Percentiles rank a stretch among this genome's conserved stretches.
These are phyloP conservation scores for Aspergillus homomorphus DNA, from an alignment of 495 filamentous ascomycete species.

Conservation along the genomic window DNA sequence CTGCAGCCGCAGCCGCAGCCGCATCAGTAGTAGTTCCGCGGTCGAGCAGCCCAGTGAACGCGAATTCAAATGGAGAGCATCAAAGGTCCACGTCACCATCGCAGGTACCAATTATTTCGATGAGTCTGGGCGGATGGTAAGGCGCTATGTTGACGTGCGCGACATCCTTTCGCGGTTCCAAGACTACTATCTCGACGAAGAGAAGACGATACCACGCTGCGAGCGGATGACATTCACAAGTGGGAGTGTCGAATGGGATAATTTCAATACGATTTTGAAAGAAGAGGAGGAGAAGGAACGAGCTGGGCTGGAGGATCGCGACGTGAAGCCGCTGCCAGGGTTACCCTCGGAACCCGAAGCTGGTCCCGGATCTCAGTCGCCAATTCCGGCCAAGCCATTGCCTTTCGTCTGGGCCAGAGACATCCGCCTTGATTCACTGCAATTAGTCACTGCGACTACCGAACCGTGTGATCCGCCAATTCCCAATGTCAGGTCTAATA, in stretches of 20 bases:
- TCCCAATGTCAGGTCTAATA: constrained; percentile 27
- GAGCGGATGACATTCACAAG: not conserved
- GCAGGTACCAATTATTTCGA: constrained; percentile 4
- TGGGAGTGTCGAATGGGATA: not conserved
- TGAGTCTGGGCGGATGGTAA: constrained; percentile 13
- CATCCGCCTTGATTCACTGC: constrained; percentile 58
- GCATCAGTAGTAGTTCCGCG: no score
- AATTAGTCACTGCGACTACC: constrained; percentile 77
- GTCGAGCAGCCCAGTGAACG: no score
- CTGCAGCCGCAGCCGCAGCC: no score
- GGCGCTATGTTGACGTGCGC: constrained; percentile 36
- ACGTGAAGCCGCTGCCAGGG: not conserved
- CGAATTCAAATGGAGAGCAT: no score
- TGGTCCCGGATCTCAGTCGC: no score
- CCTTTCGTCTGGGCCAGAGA: constrained; percentile 60
- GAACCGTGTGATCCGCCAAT: constrained; percentile 47
- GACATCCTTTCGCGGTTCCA: constrained; percentile 29
- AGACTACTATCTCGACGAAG: constrained; percentile 34
- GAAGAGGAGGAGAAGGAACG: not conserved
- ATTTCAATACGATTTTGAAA: not conserved
- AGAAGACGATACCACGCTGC: constrained; percentile 20
- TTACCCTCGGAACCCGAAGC: not conserved
- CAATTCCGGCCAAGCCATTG: constrained; percentile 4
- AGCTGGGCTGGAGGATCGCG: not conserved
- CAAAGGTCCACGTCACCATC: not conserved